These are phyloP conservation scores for Pseudozyma sp. DNA, from an alignment of 1,284 basidiomycete genomes.

Conservation along the genomic window DNA sequence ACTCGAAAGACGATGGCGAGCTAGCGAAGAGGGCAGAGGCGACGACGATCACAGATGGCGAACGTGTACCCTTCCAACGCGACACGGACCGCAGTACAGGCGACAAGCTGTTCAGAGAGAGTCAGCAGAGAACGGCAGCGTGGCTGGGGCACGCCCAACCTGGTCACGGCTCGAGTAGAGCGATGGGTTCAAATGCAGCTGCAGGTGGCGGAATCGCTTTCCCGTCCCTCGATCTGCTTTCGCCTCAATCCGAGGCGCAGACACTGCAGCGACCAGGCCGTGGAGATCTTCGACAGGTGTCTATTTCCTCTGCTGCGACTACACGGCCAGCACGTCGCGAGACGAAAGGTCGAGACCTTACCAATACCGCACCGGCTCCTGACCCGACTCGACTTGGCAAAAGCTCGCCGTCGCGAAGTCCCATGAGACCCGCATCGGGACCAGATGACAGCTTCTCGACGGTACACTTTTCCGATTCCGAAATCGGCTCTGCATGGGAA, in stretches of 20 bases:
- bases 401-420: slow-evolving; percentile 13
- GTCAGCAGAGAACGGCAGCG: slow-evolving; percentile 33
- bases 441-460: slow-evolving; percentile 46
- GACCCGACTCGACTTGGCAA: neutral
- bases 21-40: neutral
- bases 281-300: slow-evolving; percentile 29
- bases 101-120: slow-evolving; percentile 22
- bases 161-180: neutral
- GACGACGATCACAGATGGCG: neutral
- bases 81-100: neutral
- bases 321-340: slow-evolving; percentile 20
- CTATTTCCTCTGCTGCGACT: slow-evolving; percentile 39
- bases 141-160: slow-evolving; percentile 36
- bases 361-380: neutral
- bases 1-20: neutral
- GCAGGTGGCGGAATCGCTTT: slow-evolving; percentile 30
- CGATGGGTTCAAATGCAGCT: slow-evolving; percentile 1
- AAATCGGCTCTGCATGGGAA: slow-evolving; percentile 47
- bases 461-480: slow-evolving; percentile 39
- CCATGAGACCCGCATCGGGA: slow-evolving; percentile 5
- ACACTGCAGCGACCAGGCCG: slow-evolving; percentile 25
- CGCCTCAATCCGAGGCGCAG: slow-evolving; percentile 14
- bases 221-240: slow-evolving; percentile 42
- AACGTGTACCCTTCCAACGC: neutral
- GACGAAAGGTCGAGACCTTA: slow-evolving; percentile 13